Evolutionary conservation across 441 rosid species (phyloP), one percentile per base, ranked within the genome.

Genomic region (Manihot esculenta): DNA sequence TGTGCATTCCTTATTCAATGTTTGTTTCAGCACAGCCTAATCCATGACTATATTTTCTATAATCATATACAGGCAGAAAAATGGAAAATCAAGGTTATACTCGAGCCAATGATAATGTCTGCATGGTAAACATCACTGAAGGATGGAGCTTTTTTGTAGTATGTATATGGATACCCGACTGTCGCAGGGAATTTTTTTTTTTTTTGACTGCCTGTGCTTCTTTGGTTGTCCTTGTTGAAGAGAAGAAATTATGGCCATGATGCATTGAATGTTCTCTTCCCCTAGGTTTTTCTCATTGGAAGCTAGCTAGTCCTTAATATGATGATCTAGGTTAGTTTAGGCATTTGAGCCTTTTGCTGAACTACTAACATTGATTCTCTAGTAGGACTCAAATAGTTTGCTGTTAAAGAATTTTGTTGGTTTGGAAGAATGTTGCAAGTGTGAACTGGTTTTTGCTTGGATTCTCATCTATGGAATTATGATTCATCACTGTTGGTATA

Each of bases 31-130:
- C 54, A 7, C 6, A n/a, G 38, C 38, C 44, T 5, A 7, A 7
- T 35, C 0, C 44, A 60, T 48, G 8, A 27, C 80, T 26, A 64
- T 35, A 5, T 69, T 68, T 62, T 62, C 27, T 63, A 21, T 71
- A 57, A 55, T 55, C 72, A 35, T 68, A 18, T 70, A 70, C 88
- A 88, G 93, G 93, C 91, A 82, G 78, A 88, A 82, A 69, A 81
- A 80, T 49, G 80, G 88, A 78, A 88, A 79, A 72, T 77, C 81
- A 44, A 77, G 82, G 65, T 60, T 80, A 56, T 59, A 56, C 23
- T 56, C 81, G 21, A 77, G 71, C 75, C 76, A 78, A 80, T 56
- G 72, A 45, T 23, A 38, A n/a, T 0, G 62, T 20, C 38, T 20
- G 0, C 35, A 66, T 50, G 20, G 55, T 69, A 65, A 55, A 54